Percentiles rank a stretch among this genome's conserved stretches.
phyloP scores from a whole-genome alignment of 441 rosid genomes.

The Brassica balearica region DNA sequence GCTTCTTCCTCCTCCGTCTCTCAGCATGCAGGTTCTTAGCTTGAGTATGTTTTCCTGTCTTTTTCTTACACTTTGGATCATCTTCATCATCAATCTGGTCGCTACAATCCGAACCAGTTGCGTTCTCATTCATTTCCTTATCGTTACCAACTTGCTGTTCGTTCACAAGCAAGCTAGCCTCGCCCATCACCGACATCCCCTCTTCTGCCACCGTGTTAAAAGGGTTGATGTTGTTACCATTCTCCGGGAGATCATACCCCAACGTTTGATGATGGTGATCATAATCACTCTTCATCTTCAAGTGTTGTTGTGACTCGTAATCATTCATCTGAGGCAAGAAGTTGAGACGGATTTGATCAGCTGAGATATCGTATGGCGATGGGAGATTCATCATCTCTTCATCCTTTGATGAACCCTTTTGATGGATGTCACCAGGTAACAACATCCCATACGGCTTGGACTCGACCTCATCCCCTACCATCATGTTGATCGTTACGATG shows the following conservation, averaged over 20 bases:
- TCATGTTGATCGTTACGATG: constrained; percentile 42
- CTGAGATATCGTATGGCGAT: constrained; percentile 53
- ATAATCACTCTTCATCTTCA: constrained; percentile 47
- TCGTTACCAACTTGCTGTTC: constrained; percentile 51
- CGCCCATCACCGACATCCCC: constrained; percentile 46
- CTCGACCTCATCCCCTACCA: constrained; percentile 49
- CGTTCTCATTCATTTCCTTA: constrained; percentile 57
- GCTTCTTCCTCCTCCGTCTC: constrained; percentile 71
- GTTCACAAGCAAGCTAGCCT: constrained; percentile 45
- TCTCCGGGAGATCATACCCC: constrained; percentile 45
- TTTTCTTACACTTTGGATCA: constrained; percentile 54
- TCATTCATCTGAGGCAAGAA: constrained; percentile 55
- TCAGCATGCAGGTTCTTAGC: constrained; percentile 72
- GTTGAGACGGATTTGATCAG: constrained; percentile 51
- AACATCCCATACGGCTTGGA: constrained; percentile 45
- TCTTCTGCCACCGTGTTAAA: constrained; percentile 42
- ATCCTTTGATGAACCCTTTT: constrained; percentile 36
- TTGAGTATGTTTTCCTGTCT: constrained; percentile 58
- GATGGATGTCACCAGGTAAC: constrained; percentile 41
- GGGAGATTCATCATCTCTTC: constrained; percentile 49
- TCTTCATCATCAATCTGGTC: constrained; percentile 88
- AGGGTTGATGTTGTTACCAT: constrained; percentile 45
- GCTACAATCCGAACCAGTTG: constrained; percentile 78
- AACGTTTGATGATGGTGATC: constrained; percentile 38
- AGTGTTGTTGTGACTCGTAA: constrained; percentile 43